Conservation (phyloP, 805 yeast species). For the Wickerhamiella hasegawae region DNA sequence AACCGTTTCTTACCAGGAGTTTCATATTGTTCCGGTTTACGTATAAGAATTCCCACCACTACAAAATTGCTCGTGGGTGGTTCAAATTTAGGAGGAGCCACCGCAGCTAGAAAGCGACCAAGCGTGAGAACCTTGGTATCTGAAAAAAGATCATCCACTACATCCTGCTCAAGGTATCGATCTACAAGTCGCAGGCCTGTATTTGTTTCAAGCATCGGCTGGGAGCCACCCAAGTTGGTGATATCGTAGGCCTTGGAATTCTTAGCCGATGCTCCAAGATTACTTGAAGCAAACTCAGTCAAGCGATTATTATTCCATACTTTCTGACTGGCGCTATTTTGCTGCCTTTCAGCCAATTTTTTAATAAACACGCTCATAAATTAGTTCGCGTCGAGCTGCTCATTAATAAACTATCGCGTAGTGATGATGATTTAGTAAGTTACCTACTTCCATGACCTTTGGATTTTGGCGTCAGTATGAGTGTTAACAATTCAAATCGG, state of each 20-base stretch:
- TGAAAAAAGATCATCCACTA: constrained; percentile 26
- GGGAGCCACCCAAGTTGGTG: neutral
- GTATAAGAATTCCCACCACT: constrained; percentile 51
- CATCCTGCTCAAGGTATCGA: constrained; percentile 26
- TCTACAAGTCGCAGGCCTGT: constrained; percentile 1
- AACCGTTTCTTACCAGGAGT: constrained; percentile 31
- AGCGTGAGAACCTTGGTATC: constrained; percentile 42
- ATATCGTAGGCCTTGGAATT: neutral
- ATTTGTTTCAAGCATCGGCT: neutral
- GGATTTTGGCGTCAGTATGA: too few relatives aligned
- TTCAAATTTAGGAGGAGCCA: constrained; percentile 48
- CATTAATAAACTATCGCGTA: too few relatives aligned
- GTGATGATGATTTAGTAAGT: too few relatives aligned
- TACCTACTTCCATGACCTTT: too few relatives aligned
- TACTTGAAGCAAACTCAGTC: neutral
- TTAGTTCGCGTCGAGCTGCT: too few relatives aligned
- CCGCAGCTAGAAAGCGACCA: constrained; percentile 44
- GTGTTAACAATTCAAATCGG: too few relatives aligned
- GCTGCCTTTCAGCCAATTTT: too few relatives aligned
- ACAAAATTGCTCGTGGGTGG: constrained; percentile 69
- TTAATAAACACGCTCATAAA: too few relatives aligned
- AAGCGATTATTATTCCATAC: too few relatives aligned
- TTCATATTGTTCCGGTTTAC: constrained; percentile 37
- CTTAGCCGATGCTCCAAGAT: constrained; percentile 4
- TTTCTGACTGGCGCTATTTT: too few relatives aligned